Conservation (phyloP, 257 asterid genomes). For the Forsythia viridissima region DNA sequence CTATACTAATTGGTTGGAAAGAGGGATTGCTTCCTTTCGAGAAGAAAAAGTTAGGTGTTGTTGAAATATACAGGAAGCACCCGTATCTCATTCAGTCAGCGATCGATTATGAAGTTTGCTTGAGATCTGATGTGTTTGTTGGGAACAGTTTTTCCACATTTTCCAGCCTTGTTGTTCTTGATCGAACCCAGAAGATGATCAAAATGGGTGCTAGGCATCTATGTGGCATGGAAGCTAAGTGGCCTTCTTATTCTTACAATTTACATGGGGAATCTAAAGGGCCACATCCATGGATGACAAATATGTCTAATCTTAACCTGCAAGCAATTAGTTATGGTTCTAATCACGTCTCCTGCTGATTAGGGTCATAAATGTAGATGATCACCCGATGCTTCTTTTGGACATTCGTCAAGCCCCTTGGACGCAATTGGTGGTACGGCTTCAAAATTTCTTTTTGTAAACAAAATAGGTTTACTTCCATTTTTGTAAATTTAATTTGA, state of each 20-base stretch:
- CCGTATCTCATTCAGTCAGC: conserved; percentile 83
- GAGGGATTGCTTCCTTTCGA: conserved; percentile 66
- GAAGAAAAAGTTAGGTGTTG: conserved; percentile 75
- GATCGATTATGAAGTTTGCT: conserved; percentile 89
- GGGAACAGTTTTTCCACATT: conserved; percentile 95
- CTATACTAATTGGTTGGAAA: conserved; percentile 73
- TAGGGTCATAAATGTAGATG: conserved; percentile 5
- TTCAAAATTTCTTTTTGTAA: conserved; percentile 11
- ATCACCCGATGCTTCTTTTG: not conserved
- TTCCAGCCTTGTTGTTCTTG: conserved; percentile 91
- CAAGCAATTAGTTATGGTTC: conserved; percentile 87
- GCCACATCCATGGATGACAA: conserved; percentile 72
- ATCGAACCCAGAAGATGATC: conserved; percentile 74
- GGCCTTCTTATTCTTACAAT: conserved; percentile 83
- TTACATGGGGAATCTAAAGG: conserved; percentile 48
- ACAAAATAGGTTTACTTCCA: not conserved
- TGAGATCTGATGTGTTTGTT: conserved; percentile 77
- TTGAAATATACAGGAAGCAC: conserved; percentile 60
- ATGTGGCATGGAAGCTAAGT: conserved; percentile 53
- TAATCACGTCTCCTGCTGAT: conserved; percentile 59
- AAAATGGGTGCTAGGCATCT: conserved; percentile 28
- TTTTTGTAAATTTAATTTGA: not conserved
- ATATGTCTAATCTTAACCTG: conserved; percentile 79
- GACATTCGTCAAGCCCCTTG: not conserved
- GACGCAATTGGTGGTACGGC: not conserved